Evolutionary conservation across 208 protist species (phyloP).

Genomic region (Angomonas ambiguus): DNA sequence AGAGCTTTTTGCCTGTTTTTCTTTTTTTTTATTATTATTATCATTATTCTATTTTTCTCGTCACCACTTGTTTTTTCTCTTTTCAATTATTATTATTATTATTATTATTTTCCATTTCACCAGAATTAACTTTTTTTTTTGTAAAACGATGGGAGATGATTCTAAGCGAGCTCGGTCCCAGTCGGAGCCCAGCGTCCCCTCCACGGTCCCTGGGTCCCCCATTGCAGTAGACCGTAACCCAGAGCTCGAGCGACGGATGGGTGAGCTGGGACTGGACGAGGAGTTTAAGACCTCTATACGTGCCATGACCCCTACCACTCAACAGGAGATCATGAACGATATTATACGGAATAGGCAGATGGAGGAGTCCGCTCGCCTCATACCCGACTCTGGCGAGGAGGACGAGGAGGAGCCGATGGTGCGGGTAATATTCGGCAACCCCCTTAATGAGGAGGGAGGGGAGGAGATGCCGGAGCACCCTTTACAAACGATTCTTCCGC

Average conservation of each 20-base stretch:
- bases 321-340: conserved; percentile 67
- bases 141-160: conserved; percentile 5
- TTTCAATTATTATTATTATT: not conserved
- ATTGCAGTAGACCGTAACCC: conserved; percentile 15
- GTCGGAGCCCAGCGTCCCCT: not conserved
- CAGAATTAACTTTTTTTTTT: conserved; percentile 16
- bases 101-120: not conserved
- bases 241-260: conserved; percentile 49
- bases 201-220: not conserved
- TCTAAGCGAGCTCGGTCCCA: not conserved
- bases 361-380: not conserved
- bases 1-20: not conserved
- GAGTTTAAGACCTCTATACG: conserved; percentile 64
- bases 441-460: not conserved
- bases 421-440: not conserved
- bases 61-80: not conserved
- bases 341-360: conserved; percentile 48
- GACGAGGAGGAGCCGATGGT: not conserved
- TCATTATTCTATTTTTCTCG: not conserved
- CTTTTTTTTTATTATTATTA: not conserved
- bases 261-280: conserved; percentile 44
- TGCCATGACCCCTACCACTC: conserved; percentile 68
- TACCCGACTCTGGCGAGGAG: not conserved
- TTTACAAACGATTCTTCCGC: not conserved
- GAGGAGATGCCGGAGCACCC: not conserved